Evolutionary conservation across 495 filamentous ascomycete genomes (phyloP), one percentile per base, ranked within the genome.

Genomic region (Xylaria longipes): DNA sequence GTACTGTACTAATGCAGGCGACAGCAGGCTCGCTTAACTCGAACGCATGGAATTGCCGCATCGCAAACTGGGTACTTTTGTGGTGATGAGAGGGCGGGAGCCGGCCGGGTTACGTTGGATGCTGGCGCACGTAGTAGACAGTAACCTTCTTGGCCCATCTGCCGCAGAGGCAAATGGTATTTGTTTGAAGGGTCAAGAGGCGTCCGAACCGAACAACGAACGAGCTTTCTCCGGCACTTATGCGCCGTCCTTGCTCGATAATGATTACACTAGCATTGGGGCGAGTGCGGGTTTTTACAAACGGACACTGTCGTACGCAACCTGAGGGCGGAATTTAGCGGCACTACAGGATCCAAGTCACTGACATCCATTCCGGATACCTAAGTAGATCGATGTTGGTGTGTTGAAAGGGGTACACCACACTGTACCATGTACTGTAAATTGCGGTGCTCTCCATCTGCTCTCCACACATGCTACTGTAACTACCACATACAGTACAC

Each of bases 1-100:
- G n/a, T n/a, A n/a, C n/a, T n/a, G n/a, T n/a, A n/a, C 60, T 39
- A 35, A 35, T 60, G 57, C 57, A 60, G 57, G 57, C 33, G 57
- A 37, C 33, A 22, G 57, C 57, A 60, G 31, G 57, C 2, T 60
- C 57, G 61, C 39, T 45, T 46, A 46, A 46, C 41, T 46, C 61
- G 14, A 11, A 46, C 41, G 61, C 61, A 64, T 46, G 37, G 61
- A 64, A 46, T 29, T 46, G 41, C 61, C 61, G 39, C 61, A 64
- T 64, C 37, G 25, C 61, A 37, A 60, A 37, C 57, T 22, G 1
- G 57, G 57, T 22, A 60, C 37, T 37, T 22, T 37, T 37, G 31
- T 60, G 52, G 52, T 17, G 57, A 9, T 37, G 37, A 25, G 60
- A 62, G 37, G 37, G 60, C 37, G 60, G 60, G 60, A 62, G 37